Conservation (phyloP, 2,329 filamentous ascomycete species). For the Verticillium dahliae region DNA sequence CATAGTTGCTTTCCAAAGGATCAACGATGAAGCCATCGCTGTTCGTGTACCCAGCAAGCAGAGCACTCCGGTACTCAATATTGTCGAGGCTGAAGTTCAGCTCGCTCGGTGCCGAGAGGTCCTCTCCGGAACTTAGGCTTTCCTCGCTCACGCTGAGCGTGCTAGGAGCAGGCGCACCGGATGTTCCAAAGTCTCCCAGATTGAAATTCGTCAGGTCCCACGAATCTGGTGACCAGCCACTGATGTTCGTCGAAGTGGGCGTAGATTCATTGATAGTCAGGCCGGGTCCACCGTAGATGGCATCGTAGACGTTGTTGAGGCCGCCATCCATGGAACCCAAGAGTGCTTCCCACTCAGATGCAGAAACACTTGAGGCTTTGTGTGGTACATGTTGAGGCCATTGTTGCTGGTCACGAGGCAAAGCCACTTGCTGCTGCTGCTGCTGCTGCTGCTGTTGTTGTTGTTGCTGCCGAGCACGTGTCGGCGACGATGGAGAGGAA, state of each 20-base stretch:
- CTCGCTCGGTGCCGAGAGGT: conserved; percentile 32
- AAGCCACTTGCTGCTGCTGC: conserved; percentile 13
- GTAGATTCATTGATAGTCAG: conserved; percentile 39
- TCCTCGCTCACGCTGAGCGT: conserved; percentile 52
- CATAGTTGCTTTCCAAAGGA: conserved; percentile 32
- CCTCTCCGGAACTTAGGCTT: conserved; percentile 49
- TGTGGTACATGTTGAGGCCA: conserved; percentile 26
- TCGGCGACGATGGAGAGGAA: conserved; percentile 43
- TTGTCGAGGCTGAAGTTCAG: conserved; percentile 19
- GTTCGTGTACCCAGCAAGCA: conserved; percentile 14
- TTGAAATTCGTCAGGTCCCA: conserved; percentile 49
- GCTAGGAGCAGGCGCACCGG: conserved; percentile 39
- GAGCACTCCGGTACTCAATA: conserved; percentile 25
- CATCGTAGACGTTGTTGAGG: conserved; percentile 76
- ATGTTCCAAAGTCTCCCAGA: conserved; percentile 38
- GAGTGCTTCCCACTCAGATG: conserved; percentile 76
- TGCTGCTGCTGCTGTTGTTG: too few species aligned
- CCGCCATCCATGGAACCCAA: conserved; percentile 75
- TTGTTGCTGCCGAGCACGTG: conserved; percentile 30
- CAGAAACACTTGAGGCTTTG: conserved; percentile 42
- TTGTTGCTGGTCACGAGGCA: conserved; percentile 24
- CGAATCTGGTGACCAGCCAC: conserved; percentile 49
- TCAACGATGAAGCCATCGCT: conserved; percentile 25
- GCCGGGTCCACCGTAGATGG: conserved; percentile 63
- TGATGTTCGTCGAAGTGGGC: conserved; percentile 27